Percentiles rank a stretch among this genome's conserved stretches.
Evolutionary conservation across 73 alveolate species (phyloP).

Genomic region (Paramecium pentaurelia): DNA sequence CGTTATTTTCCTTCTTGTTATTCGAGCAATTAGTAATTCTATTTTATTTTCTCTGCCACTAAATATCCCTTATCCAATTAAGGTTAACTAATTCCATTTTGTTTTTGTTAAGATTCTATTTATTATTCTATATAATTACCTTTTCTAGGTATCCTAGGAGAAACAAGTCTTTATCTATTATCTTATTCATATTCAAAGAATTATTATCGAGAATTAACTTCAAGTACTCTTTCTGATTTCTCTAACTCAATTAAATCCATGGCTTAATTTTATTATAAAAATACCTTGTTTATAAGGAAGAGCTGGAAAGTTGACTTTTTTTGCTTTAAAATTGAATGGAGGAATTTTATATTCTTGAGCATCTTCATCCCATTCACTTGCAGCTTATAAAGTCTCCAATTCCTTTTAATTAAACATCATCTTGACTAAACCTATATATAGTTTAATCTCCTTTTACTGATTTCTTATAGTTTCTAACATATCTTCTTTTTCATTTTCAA

Average conservation of each 20-base stretch:
- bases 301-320: slow-evolving; percentile 47
- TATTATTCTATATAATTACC: not conserved
- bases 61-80: not conserved
- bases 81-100: not conserved
- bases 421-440: not conserved
- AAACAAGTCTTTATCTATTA: not conserved
- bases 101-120: not conserved
- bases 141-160: not conserved
- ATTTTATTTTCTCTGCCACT: not conserved
- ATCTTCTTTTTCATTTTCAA: slow-evolving; percentile 61
- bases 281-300: slow-evolving; percentile 50
- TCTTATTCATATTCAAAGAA: not conserved
- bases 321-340: slow-evolving; percentile 46
- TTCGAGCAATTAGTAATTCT: not conserved
- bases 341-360: slow-evolving; percentile 59
- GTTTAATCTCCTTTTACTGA: slow-evolving; percentile 47
- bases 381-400: slow-evolving; percentile 27
- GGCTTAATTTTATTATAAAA: not conserved
- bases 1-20: not conserved
- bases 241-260: not conserved
- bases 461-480: slow-evolving; percentile 54
- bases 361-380: slow-evolving; percentile 58
- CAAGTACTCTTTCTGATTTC: not conserved
- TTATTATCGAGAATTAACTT: not conserved
- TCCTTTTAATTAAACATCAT: slow-evolving; percentile 56